A percentile compares a stretch with the other conserved stretches of the same genome.
Evolutionary conservation across 768 basidiomycete species (phyloP).

Genomic region (Sistotremastrum suecicum): DNA sequence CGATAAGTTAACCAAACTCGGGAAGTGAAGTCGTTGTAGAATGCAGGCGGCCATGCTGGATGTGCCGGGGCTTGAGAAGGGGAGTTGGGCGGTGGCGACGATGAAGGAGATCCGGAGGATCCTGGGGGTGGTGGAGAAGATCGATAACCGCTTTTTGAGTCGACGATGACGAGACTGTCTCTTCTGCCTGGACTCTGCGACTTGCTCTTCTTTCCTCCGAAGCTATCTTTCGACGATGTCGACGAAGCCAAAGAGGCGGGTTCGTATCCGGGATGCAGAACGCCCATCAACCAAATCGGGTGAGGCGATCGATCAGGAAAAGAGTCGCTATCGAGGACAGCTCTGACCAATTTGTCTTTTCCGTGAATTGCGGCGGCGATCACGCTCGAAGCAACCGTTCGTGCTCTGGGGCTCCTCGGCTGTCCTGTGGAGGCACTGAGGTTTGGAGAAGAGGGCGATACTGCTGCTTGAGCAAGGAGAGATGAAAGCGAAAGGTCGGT

Average conservation of each 20-base stretch:
- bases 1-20: conserved; percentile 90
- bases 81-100: conserved; percentile 14
- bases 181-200: background rate
- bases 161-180: conserved; percentile 7
- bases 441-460: conserved; percentile 25
- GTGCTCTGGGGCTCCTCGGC: too few relatives aligned
- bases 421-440: conserved; percentile 19
- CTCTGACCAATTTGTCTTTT: conserved; percentile 75
- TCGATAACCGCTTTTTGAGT: conserved; percentile 1
- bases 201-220: conserved; percentile 6
- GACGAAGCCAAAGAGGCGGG: conserved; percentile 15
- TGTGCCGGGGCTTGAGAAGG: conserved; percentile 24
- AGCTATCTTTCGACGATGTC: conserved; percentile 15
- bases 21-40: conserved; percentile 82
- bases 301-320: conserved; percentile 70
- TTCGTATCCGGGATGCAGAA: conserved; percentile 67
- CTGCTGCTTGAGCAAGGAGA: conserved; percentile 35
- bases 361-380: conserved; percentile 60
- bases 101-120: conserved; percentile 13
- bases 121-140: conserved; percentile 7
- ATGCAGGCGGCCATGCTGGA: conserved; percentile 61
- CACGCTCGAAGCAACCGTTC: conserved; percentile 21
- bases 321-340: conserved; percentile 84
- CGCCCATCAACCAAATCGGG: conserved; percentile 82
- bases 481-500: conserved; percentile 57